Percentiles rank a stretch among this genome's conserved stretches.
Conservation (phyloP, 371 early-diverging fungal genomes). For the Batrachochytrium dendrobatidis region DNA sequence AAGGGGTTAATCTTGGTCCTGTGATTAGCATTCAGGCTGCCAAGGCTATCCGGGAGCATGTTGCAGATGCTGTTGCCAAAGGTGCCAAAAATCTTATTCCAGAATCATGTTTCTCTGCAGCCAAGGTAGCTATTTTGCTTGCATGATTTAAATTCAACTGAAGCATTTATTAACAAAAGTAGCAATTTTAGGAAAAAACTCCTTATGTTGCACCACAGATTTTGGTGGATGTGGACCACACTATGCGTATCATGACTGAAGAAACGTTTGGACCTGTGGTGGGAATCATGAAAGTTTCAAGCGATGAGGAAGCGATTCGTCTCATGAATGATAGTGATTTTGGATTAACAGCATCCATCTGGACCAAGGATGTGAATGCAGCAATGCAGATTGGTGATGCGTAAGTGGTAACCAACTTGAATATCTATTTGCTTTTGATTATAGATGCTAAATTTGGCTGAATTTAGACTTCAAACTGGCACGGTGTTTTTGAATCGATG, state of each 20-base stretch:
- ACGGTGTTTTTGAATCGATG: conserved; percentile 86
- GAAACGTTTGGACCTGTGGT: conserved; percentile 86
- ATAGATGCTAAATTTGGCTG: too few relatives aligned
- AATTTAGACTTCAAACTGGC: conserved; percentile 54
- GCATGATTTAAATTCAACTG: too few relatives aligned
- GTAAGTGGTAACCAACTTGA: background rate
- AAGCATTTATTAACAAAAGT: background rate
- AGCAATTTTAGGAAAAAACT: conserved; percentile 29
- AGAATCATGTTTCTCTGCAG: conserved; percentile 47
- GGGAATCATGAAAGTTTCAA: conserved; percentile 62
- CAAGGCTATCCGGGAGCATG: conserved; percentile 58
- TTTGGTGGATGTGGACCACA: conserved; percentile 61
- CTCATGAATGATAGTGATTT: conserved; percentile 77
- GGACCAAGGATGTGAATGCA: conserved; percentile 61
- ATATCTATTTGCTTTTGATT: too few relatives aligned
- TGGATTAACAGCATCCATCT: conserved; percentile 79
- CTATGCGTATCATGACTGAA: conserved; percentile 72
- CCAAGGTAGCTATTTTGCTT: conserved; percentile 32
- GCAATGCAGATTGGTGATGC: conserved; percentile 51
- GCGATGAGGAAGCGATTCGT: conserved; percentile 65
- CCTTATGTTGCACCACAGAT: conserved; percentile 73
- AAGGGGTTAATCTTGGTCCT: conserved; percentile 67
- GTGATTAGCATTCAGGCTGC: conserved; percentile 67
- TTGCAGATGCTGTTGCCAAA: conserved; percentile 60
- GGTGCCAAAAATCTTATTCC: conserved; percentile 65